Evolutionary conservation across 2,329 filamentous ascomycete species (phyloP), one percentile per base, ranked within the genome.

Genomic region (Cyphellophora europaea): DNA sequence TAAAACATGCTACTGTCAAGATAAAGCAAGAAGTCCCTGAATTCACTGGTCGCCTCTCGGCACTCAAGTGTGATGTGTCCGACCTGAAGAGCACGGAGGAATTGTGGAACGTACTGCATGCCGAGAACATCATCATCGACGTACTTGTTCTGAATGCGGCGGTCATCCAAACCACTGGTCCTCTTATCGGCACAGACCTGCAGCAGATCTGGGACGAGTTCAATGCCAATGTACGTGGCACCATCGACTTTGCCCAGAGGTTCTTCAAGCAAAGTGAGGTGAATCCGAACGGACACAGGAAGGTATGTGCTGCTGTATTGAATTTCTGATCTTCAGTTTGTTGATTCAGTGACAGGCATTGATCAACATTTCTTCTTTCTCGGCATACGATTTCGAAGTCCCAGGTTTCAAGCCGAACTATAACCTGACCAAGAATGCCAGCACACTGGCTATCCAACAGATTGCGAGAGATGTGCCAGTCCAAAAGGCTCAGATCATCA

Each of bases 1-100:
- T 37, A 17, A 19, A 6, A 19, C 17, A 10, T 6, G 35, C 35
- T 11, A 18, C 25, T 5, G 19, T 19, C 6, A 8, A 13, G 6
- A 21, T 38, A 27, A 0, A 63, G 56, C 0, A 52, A 23, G 29
- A 33, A 3, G 35, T 25, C 8, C 28, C 4, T 11, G 28, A 30
- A 15, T 6, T 13, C 28, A 15, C 16, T 12, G 4, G 28, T 17
- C n/a, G 16, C 8, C 5, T 30, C 3, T 11, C 8, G 12, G 12
- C n/a, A 3, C 12, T 30, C 16, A 30, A 12, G 28, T 12, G 16
- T 16, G 16, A 25, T n/a, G n/a, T 30, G 4, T 12, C n/a, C n/a
- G 12, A 12, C 4, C 11, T 30, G 12, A 12, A 12, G 28, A 16
- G 16, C 16, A 30, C 28, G 11, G 36, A 35, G 11, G 15, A 6